Base-by-base conservation (phyloP, 2,329 filamentous ascomycete genomes). In the Cercospora brassicicola region DNA sequence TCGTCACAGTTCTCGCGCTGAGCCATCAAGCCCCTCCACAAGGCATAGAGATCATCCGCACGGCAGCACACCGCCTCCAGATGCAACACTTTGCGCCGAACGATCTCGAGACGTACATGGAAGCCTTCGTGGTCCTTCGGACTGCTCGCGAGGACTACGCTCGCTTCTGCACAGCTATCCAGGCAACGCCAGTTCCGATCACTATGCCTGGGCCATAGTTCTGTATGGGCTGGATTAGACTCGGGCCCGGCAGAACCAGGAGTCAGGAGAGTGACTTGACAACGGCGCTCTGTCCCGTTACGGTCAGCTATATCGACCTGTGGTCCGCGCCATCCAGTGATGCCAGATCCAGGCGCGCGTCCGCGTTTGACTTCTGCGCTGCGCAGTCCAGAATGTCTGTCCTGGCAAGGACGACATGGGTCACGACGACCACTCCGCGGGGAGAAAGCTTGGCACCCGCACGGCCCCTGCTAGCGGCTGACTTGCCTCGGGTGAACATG, bases 1-100 rank as follows among this genome's bases (percentile, higher is more conserved):
- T 71, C 20, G 60, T 71, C 15, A 71, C 69, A 15, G 53, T 71
- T 15, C 67, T 66, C 18, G 57, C 69, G 2, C 53, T 71, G 31
- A 67, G 60, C 53, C 51, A 57, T 13, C 59, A 60, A 30, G 48
- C 56, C n/a, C 62, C 62, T 8, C 42, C 61, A 3, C 56, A 64
- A 11, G 67, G 62, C n/a, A 36, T 71, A 11, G 67, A 61, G 4
- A 33, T 65, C 53, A 51, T 69, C 11, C 36, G 62, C 15, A 48
- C 42, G 1, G 20, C 65, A 11, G 48, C 42, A 13, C 39, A 62
- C 7, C 56, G 64, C 11, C 59, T 67, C n/a, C 53, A 69, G 20
- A 39, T 69, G 20, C 51, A 66, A 20, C 15, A 30, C n/a, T 31
- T 65, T 7, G 57, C 42, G 15, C 20, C 55, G 48, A 56, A 55